A percentile compares a stretch with the other conserved stretches of the same genome.
Conservation (phyloP, 257 asterid species). For the Anisodus tanguticus region DNA sequence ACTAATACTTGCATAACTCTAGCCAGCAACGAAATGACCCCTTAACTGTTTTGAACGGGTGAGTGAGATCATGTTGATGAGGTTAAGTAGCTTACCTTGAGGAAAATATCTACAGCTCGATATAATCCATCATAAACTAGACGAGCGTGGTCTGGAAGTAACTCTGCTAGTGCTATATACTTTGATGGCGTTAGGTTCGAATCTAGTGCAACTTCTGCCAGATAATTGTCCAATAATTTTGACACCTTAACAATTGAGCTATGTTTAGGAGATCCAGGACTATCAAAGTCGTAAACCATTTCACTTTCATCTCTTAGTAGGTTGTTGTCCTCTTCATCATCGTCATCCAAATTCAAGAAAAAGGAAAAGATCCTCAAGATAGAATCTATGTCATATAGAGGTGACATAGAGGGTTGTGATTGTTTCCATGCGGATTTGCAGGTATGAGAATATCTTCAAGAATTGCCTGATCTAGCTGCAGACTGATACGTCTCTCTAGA, state of each 20-base stretch:
- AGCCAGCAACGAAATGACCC: too few relatives aligned
- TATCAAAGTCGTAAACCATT: slow-evolving; percentile 77
- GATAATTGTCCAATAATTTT: slow-evolving; percentile 73
- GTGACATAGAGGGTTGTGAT: slow-evolving; percentile 66
- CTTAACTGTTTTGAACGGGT: neutral
- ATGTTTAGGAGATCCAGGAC: slow-evolving; percentile 92
- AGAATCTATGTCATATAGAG: slow-evolving; percentile 71
- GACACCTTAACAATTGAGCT: slow-evolving; percentile 88
- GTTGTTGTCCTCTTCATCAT: slow-evolving; percentile 68
- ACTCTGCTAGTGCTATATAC: slow-evolving; percentile 69
- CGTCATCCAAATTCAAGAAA: slow-evolving; percentile 85
- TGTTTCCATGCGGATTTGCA: slow-evolving; percentile 51
- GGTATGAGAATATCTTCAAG: slow-evolving; percentile 89
- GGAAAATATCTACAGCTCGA: slow-evolving; percentile 87
- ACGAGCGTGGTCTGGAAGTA: slow-evolving; percentile 94
- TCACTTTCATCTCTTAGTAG: slow-evolving; percentile 65
- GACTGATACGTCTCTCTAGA: slow-evolving; percentile 85
- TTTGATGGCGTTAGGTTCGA: slow-evolving; percentile 71
- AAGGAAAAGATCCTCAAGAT: slow-evolving; percentile 77
- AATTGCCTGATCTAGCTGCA: slow-evolving; percentile 89
- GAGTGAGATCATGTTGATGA: neutral
- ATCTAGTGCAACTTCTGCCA: slow-evolving; percentile 84
- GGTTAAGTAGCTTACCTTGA: slow-evolving; percentile 64
- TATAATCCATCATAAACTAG: slow-evolving; percentile 73
- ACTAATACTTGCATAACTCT: too few relatives aligned